phyloP scores from a whole-genome alignment of 345 rosid genomes.

The Xanthoceras sorbifolium region DNA sequence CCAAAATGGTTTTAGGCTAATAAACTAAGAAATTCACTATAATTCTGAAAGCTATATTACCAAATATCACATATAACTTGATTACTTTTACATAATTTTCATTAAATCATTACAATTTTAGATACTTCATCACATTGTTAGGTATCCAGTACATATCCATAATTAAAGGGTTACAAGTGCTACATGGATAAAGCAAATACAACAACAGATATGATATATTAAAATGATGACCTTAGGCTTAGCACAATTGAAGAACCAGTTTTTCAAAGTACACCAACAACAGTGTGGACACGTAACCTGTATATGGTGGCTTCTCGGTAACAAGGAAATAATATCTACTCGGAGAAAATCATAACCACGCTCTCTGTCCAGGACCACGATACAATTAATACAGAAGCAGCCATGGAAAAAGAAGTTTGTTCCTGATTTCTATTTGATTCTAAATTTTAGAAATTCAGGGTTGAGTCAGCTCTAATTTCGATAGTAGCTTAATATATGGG shows the following conservation, averaged over 20 bases:
- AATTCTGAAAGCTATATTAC: not conserved
- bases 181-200: slow-evolving; percentile 1
- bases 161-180: not conserved
- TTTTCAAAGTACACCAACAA: not conserved
- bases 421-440: not conserved
- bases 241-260: not conserved
- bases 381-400: not conserved
- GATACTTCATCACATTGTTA: not conserved
- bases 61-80: not conserved
- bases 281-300: too few species aligned
- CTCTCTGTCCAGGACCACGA: not conserved
- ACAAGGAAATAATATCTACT: not conserved
- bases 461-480: not conserved
- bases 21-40: not conserved
- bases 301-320: not conserved
- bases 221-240: not conserved
- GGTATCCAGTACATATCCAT: not conserved
- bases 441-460: not conserved
- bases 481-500: not conserved
- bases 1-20: slow-evolving; percentile 17
- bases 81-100: not conserved
- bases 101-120: not conserved
- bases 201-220: not conserved
- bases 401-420: too few species aligned
- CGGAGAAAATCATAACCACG: not conserved